Evolutionary conservation across 371 early-diverging fungal genomes (phyloP).

Genomic region (Coemansia sp.): DNA sequence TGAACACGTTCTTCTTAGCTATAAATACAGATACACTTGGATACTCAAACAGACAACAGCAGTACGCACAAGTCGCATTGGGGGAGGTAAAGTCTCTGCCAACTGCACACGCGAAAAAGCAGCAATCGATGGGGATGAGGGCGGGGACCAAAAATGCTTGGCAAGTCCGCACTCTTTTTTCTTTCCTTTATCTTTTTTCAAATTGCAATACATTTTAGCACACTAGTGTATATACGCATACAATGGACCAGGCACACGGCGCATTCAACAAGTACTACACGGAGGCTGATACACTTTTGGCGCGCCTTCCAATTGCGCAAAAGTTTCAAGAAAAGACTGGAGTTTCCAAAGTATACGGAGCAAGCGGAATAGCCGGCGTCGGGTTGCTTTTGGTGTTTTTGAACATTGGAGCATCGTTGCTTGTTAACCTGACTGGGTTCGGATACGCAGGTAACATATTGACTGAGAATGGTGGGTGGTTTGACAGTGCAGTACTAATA

Average conservation of each 20-base stretch:
- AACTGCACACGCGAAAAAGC: too few relatives aligned
- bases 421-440: conserved; percentile 84
- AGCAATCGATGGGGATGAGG: too few relatives aligned
- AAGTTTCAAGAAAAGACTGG: conserved; percentile 70
- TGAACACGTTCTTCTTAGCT: too few relatives aligned
- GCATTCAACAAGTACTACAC: conserved; percentile 48
- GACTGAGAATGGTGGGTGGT: too few relatives aligned
- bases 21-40: too few relatives aligned
- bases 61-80: too few relatives aligned
- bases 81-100: too few relatives aligned
- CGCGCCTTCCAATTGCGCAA: conserved; percentile 62
- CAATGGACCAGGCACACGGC: conserved; percentile 41
- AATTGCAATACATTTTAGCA: not conserved
- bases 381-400: conserved; percentile 77
- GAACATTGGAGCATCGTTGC: conserved; percentile 77
- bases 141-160: not conserved
- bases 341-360: conserved; percentile 81
- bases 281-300: conserved; percentile 72
- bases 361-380: conserved; percentile 60
- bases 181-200: not conserved
- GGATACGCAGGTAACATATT: conserved; percentile 64
- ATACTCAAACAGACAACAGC: too few relatives aligned
- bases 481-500: too few relatives aligned
- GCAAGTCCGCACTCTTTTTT: not conserved
- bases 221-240: not conserved